Evolutionary conservation across 2,329 filamentous ascomycete genomes (phyloP), one percentile per base, ranked within the genome.

Genomic region (Periconia sp.): DNA sequence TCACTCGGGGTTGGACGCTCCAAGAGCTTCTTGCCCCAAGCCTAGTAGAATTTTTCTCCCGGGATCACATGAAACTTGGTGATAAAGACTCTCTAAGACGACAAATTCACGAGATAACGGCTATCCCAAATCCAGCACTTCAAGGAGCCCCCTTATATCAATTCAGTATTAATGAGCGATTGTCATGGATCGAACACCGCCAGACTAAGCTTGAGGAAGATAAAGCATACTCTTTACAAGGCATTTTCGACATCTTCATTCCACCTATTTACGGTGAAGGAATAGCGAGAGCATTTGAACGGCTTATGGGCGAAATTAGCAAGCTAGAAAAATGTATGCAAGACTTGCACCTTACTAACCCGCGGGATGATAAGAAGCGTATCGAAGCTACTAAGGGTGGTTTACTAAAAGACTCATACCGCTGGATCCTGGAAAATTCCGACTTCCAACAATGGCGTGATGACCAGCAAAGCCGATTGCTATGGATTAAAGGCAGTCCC

Each of bases 1-100:
- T 33, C 16, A 33, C 30, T 33, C 30, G 30, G 12, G 30, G 30
- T 21, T 33, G 30, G 30, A 33, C 30, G 30, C 30, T 33, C 30
- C 30, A 36, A 36, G 34, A 36, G 22, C 34, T 36, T 7, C n/a
- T 36, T 26, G 34, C 34, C 8, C 34, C 34, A 15, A 5, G 7
- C 12, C 10, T 24, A 16, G 34, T 36, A 13, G 34, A 36, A 18
- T 36, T 36, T 15, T 36, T 36, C 23, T 36, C 34, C 13, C 21
- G 19, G 4, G 22, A 36, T 10, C n/a, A 23, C 13, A 17, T 26
- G 23, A 11, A 15, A 11, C 19, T 36, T n/a, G 34, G 34, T 17
- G 24, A 36, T n/a, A 25, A 26, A 18, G 15, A 12, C 10, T 36
- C 24, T 7, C 34, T 36, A 7, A 18, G 22, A n/a, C 34, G 28